phyloP scores from a whole-genome alignment of 176 grass and related monocot species.

The Chloris gayana region DNA sequence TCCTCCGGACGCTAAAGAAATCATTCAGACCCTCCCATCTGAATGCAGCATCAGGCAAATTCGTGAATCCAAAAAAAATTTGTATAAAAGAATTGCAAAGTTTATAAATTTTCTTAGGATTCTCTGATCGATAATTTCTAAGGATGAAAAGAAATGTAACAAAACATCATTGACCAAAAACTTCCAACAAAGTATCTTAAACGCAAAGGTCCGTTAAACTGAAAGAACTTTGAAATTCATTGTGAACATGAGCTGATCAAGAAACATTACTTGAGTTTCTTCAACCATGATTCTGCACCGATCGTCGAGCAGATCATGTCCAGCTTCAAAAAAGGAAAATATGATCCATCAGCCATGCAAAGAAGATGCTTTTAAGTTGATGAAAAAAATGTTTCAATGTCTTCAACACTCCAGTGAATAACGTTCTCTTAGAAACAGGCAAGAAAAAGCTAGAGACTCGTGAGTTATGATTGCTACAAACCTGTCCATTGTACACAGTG shows the following conservation, averaged over 20 bases:
- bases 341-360: background rate
- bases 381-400: background rate
- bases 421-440: background rate
- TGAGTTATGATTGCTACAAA: background rate
- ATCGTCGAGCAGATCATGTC: conserved; percentile 63
- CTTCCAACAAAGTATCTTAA: too few relatives aligned
- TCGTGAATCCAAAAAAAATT: background rate
- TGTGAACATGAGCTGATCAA: background rate
- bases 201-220: too few relatives aligned
- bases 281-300: conserved; percentile 55
- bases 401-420: background rate
- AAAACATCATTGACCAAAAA: too few relatives aligned
- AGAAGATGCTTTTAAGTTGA: background rate
- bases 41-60: background rate
- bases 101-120: too few relatives aligned
- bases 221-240: too few relatives aligned
- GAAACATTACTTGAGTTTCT: conserved; percentile 55
- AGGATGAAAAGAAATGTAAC: too few relatives aligned
- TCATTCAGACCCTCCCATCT: conserved; percentile 37
- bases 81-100: background rate
- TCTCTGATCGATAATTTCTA: too few relatives aligned
- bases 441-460: background rate
- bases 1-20: background rate
- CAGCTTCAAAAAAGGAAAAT: conserved; percentile 31
- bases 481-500: conserved; percentile 61